Percentiles rank a stretch among this genome's conserved stretches.
These are phyloP conservation scores for Globisporangium okanoganense DNA, from an alignment of 352 stramenopile species.

Conservation along the genomic window DNA sequence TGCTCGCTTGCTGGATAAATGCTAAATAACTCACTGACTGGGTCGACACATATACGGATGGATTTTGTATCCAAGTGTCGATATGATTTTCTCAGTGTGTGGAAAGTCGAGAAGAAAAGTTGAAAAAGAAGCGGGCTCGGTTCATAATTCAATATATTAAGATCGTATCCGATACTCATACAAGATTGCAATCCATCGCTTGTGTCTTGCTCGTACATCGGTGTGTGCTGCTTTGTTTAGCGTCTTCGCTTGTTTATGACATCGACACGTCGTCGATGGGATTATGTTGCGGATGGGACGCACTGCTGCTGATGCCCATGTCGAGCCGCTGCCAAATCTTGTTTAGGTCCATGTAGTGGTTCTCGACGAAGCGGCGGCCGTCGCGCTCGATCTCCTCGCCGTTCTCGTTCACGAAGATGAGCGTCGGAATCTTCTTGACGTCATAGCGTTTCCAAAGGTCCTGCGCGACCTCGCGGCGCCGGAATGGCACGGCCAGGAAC, in stretches of 20 bases:
- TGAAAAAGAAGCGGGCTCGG: too few relatives aligned
- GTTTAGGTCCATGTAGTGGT: slow-evolving; percentile 54
- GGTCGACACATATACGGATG: neutral
- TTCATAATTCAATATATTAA: too few relatives aligned
- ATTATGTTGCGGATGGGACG: neutral
- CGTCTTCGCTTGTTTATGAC: neutral
- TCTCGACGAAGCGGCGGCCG: slow-evolving; percentile 55
- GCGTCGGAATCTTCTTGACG: slow-evolving; percentile 62
- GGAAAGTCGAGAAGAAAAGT: too few relatives aligned
- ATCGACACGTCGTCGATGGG: neutral
- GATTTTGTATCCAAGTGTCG: too few relatives aligned
- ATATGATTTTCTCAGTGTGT: neutral
- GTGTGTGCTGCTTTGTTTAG: neutral
- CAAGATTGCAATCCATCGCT: neutral
- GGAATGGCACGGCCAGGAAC: slow-evolving; percentile 54
- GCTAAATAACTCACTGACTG: neutral
- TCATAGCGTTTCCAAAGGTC: slow-evolving; percentile 67
- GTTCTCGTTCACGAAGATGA: slow-evolving; percentile 64
- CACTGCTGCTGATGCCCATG: neutral
- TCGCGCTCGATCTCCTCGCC: slow-evolving; percentile 60
- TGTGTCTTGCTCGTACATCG: neutral
- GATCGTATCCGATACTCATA: too few relatives aligned
- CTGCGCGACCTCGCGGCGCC: slow-evolving; percentile 43
- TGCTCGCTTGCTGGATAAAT: neutral
- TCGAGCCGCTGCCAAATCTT: slow-evolving; percentile 57